Evolutionary conservation across 352 stramenopile genomes (phyloP).

Genomic region (Pythium rishiriense): DNA sequence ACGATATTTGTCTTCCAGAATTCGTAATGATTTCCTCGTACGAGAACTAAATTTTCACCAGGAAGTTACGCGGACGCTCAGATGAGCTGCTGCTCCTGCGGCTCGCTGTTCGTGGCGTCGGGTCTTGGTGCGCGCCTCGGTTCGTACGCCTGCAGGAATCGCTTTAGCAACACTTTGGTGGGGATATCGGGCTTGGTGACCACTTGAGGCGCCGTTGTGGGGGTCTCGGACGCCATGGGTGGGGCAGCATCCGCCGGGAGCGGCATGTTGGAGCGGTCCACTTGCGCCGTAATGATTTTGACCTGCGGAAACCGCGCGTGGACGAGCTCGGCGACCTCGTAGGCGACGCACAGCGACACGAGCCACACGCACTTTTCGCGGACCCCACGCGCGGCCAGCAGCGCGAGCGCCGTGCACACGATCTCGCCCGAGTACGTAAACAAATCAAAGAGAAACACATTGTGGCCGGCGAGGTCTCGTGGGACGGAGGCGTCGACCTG

Average conservation of each 20-base stretch:
- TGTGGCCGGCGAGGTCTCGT: conserved; percentile 40
- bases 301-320: conserved; percentile 29
- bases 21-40: no score
- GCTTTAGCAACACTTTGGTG: conserved; percentile 6
- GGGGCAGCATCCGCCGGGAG: neutral
- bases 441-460: conserved; percentile 48
- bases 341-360: conserved; percentile 23
- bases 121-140: neutral
- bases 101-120: neutral
- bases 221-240: no score
- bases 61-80: neutral
- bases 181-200: conserved; percentile 2
- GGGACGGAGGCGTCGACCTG: conserved; percentile 18
- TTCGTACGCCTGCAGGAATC: conserved; percentile 10
- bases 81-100: neutral
- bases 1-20: no score
- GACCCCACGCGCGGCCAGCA: conserved; percentile 34
- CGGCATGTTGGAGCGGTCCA: conserved; percentile 16
- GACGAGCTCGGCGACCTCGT: conserved; percentile 25
- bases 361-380: conserved; percentile 42
- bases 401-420: conserved; percentile 31
- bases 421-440: conserved; percentile 32
- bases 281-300: conserved; percentile 26
- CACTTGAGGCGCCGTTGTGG: neutral
- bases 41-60: no score